phyloP scores from a whole-genome alignment of 139 green algal genomes.

The Closterium sp. region DNA sequence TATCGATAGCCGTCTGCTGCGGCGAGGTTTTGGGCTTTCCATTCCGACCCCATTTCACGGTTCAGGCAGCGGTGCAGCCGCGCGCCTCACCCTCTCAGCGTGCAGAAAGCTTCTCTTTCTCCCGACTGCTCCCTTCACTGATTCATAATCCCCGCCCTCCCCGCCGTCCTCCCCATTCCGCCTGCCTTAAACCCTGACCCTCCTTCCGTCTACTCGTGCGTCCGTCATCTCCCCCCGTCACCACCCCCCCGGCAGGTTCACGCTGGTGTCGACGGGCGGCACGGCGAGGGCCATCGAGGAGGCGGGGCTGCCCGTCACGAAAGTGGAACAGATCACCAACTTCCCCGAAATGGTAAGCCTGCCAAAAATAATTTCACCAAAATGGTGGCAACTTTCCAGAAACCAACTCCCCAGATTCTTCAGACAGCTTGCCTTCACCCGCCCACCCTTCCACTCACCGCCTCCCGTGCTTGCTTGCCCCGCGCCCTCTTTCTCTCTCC shows the following conservation, averaged over 20 bases:
- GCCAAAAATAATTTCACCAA: not conserved
- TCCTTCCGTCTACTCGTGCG: not conserved
- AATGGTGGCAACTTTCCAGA: not conserved
- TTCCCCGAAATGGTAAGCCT: constrained; percentile 93
- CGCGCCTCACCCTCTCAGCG: too few relatives aligned
- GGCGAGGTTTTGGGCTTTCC: constrained; percentile 1
- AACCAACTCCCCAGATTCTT: not conserved
- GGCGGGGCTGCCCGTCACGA: constrained; percentile 73
- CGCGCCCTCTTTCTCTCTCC: too few relatives aligned
- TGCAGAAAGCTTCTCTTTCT: too few relatives aligned
- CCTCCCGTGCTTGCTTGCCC: not conserved
- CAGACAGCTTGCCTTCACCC: not conserved
- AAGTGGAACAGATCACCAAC: constrained; percentile 78
- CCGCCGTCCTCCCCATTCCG: not conserved
- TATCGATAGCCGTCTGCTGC: too few relatives aligned
- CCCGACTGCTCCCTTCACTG: not conserved
- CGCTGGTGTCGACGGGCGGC: constrained; percentile 93
- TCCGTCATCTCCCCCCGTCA: not conserved
- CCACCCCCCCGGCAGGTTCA: constrained; percentile 59
- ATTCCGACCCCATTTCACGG: too few relatives aligned
- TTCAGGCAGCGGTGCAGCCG: too few relatives aligned
- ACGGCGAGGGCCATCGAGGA: constrained; percentile 79
- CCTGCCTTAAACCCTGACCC: too few relatives aligned
- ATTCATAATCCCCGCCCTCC: not conserved
- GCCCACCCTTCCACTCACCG: not conserved